Percentiles rank a stretch among this genome's conserved stretches.
Conservation (phyloP, 345 rosid genomes). For the Conringia planisiliqua region DNA sequence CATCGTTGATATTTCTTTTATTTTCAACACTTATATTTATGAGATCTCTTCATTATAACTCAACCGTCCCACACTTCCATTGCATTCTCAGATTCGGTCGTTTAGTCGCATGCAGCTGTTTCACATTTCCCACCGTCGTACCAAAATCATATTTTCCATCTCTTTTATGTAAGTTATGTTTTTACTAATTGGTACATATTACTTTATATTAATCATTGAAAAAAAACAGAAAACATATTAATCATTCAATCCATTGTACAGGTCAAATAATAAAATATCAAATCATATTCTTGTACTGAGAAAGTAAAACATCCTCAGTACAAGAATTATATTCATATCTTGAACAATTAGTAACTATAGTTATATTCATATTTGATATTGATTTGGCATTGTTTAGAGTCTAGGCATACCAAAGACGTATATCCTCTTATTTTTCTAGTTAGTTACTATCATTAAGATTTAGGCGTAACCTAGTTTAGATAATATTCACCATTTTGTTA, state of each 20-base stretch:
- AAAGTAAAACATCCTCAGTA: constrained; percentile 5
- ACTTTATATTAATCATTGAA: background rate
- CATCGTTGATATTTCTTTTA: constrained; percentile 8
- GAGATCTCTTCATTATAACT: constrained; percentile 9
- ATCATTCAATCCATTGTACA: background rate
- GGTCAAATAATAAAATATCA: background rate
- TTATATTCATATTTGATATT: background rate
- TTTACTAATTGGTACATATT: background rate
- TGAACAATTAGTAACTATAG: background rate
- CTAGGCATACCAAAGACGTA: no score
- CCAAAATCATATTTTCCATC: background rate
- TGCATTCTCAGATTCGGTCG: constrained; percentile 20
- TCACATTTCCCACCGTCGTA: background rate
- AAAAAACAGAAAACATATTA: background rate
- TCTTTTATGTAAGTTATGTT: background rate
- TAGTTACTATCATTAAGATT: no score
- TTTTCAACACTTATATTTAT: background rate
- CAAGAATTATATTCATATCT: no score
- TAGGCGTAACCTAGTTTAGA: no score
- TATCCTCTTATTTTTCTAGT: no score
- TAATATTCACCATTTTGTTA: no score
- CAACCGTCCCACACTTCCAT: constrained; percentile 26
- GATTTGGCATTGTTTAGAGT: no score
- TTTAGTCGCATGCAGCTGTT: constrained; percentile 10
- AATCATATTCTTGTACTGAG: background rate